Percentiles rank a stretch among this genome's conserved stretches.
These are phyloP conservation scores for Penicillium coprophilum DNA, from an alignment of 495 filamentous ascomycete genomes.

Conservation along the genomic window DNA sequence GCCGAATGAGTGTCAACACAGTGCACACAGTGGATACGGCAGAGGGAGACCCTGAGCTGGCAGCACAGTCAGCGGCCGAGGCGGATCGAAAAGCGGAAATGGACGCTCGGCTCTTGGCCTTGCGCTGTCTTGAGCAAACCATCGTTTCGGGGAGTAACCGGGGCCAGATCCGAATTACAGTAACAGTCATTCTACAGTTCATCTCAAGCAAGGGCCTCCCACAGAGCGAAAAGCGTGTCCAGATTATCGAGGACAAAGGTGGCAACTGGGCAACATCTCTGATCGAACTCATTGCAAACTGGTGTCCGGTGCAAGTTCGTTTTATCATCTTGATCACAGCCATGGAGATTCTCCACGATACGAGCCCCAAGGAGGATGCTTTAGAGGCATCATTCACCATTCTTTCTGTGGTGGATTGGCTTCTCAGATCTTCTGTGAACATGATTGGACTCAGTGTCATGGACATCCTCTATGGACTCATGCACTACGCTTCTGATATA, in stretches of 20 bases:
- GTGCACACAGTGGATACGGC: conserved; percentile 66
- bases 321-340: conserved; percentile 80
- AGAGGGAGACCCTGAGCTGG: conserved; percentile 67
- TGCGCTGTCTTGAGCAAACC: conserved; percentile 78
- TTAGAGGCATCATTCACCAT: conserved; percentile 69
- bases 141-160: conserved; percentile 71
- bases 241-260: conserved; percentile 33
- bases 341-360: conserved; percentile 69
- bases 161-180: conserved; percentile 72
- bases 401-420: conserved; percentile 69
- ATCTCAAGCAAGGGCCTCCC: conserved; percentile 57
- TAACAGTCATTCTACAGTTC: conserved; percentile 67
- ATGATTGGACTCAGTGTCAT: conserved; percentile 92
- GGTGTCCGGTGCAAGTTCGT: conserved; percentile 89
- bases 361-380: conserved; percentile 62
- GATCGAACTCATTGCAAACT: conserved; percentile 71
- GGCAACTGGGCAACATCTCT: conserved; percentile 76
- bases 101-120: conserved; percentile 76
- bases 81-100: conserved; percentile 84
- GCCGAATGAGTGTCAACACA: conserved; percentile 76
- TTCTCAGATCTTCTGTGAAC: conserved; percentile 85
- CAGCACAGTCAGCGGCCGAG: conserved; percentile 74
- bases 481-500: conserved; percentile 73
- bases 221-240: conserved; percentile 23
- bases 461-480: conserved; percentile 79